These are phyloP conservation scores for Nissolia schottii DNA, from an alignment of 306 rosid genomes.

Conservation along the genomic window DNA sequence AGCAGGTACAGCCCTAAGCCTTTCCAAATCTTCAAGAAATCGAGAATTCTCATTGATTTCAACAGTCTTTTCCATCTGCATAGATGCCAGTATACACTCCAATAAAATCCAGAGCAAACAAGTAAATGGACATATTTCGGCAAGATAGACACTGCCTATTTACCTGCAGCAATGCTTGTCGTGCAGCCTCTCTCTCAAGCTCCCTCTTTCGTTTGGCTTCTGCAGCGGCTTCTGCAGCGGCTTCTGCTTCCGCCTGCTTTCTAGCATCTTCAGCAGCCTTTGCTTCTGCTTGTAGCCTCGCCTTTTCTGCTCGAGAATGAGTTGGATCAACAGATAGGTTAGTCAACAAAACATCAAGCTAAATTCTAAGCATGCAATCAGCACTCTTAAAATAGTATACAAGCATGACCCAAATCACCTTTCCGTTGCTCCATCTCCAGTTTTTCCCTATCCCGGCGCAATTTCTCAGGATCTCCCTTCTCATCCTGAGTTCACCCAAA, in stretches of 20 bases:
- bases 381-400: slow-evolving; percentile 1
- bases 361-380: not conserved
- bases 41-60: slow-evolving; percentile 76
- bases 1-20: slow-evolving; percentile 59
- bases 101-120: slow-evolving; percentile 22
- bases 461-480: slow-evolving; percentile 78
- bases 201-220: slow-evolving; percentile 80
- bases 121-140: not conserved
- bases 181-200: slow-evolving; percentile 83
- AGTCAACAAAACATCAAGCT: not conserved
- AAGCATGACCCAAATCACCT: slow-evolving; percentile 34
- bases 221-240: slow-evolving; percentile 78
- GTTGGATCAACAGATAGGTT: slow-evolving; percentile 2
- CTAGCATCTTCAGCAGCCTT: slow-evolving; percentile 84
- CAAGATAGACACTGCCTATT: not conserved
- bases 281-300: slow-evolving; percentile 80
- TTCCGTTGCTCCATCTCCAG: slow-evolving; percentile 63
- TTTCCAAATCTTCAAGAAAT: slow-evolving; percentile 73
- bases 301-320: slow-evolving; percentile 56
- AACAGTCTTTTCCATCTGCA: slow-evolving; percentile 83
- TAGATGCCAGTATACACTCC: slow-evolving; percentile 23
- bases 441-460: slow-evolving; percentile 66
- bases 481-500: slow-evolving; percentile 54
- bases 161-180: slow-evolving; percentile 82
- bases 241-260: slow-evolving; percentile 66